Evolutionary conservation across 805 yeast species (phyloP).

Genomic region (Candida silvatica): DNA sequence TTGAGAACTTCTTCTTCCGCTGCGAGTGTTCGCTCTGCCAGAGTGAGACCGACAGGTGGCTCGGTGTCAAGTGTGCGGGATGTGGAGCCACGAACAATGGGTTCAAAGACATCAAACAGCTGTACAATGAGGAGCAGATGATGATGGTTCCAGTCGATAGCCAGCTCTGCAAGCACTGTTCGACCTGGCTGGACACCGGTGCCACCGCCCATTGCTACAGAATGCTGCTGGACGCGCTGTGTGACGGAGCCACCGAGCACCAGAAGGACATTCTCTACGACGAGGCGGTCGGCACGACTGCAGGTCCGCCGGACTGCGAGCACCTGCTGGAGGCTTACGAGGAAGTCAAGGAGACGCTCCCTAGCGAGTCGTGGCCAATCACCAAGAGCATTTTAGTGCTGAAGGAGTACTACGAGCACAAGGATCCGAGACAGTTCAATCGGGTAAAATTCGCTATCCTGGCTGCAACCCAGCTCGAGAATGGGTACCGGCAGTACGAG

Average conservation of each 20-base stretch:
- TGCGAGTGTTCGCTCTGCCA: constrained; percentile 27
- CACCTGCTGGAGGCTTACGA: not conserved
- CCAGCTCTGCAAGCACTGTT: too few relatives aligned
- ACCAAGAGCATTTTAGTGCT: constrained; percentile 7
- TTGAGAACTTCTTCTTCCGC: constrained; percentile 22
- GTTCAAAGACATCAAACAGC: too few relatives aligned
- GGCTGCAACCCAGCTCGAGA: not conserved
- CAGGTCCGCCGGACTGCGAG: not conserved
- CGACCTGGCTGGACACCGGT: too few relatives aligned
- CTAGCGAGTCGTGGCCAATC: constrained; percentile 17
- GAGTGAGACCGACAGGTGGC: constrained; percentile 17
- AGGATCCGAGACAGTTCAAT: constrained; percentile 6
- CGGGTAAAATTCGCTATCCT: constrained; percentile 9
- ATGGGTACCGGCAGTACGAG: not conserved
- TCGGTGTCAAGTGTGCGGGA: constrained; percentile 18
- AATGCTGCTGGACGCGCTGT: too few relatives aligned
- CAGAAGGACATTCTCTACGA: constrained; percentile 1
- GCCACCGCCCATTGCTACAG: too few relatives aligned
- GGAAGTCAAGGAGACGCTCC: constrained; percentile 3
- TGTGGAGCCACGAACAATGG: constrained; percentile 11
- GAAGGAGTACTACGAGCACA: constrained; percentile 4
- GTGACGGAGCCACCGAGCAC: not conserved
- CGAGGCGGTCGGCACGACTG: not conserved
- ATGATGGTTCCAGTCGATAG: too few relatives aligned
- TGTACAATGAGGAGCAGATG: too few relatives aligned